A percentile compares a stretch with the other conserved stretches of the same genome.
Conservation (phyloP, 306 rosid species). For the Ormosia emarginata region DNA sequence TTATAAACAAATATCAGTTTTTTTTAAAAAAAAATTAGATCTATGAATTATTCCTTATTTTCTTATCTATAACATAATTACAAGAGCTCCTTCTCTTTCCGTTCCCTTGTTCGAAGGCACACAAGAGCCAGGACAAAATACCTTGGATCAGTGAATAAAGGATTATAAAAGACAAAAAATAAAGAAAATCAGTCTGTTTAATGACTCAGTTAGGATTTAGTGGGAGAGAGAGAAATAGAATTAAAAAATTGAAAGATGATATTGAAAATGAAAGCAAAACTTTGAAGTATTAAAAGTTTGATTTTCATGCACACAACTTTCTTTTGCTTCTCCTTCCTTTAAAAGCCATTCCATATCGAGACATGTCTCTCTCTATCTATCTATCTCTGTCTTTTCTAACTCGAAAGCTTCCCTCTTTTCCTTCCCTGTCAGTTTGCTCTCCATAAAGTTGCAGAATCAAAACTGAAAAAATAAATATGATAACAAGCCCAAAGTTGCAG, state of each 20-base stretch:
- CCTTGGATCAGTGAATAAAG: slow-evolving; percentile 5
- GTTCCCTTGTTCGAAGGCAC: background rate
- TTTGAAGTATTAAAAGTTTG: slow-evolving; percentile 18
- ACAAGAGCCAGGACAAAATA: background rate
- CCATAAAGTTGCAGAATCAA: slow-evolving; percentile 28
- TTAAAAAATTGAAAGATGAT: background rate
- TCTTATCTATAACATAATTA: background rate
- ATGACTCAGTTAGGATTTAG: background rate
- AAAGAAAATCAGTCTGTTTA: background rate
- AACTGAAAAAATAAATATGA: slow-evolving; percentile 25
- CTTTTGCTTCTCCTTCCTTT: slow-evolving; percentile 25
- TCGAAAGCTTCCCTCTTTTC: slow-evolving; percentile 19
- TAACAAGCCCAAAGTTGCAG: slow-evolving; percentile 12
- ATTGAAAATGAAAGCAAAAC: slow-evolving; percentile 20
- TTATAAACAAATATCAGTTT: no score
- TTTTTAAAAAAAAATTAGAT: no score
- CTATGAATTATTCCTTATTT: background rate
- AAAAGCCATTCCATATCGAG: slow-evolving; percentile 8
- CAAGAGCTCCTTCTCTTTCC: background rate
- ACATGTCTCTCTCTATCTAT: slow-evolving; percentile 5
- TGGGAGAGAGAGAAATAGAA: background rate
- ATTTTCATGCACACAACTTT: slow-evolving; percentile 35
- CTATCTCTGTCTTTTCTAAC: background rate
- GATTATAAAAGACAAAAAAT: slow-evolving; percentile 24
- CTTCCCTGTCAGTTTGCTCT: slow-evolving; percentile 30